These are phyloP conservation scores for Penicillium goetzii DNA, from an alignment of 495 filamentous ascomycete species.

Conservation along the genomic window DNA sequence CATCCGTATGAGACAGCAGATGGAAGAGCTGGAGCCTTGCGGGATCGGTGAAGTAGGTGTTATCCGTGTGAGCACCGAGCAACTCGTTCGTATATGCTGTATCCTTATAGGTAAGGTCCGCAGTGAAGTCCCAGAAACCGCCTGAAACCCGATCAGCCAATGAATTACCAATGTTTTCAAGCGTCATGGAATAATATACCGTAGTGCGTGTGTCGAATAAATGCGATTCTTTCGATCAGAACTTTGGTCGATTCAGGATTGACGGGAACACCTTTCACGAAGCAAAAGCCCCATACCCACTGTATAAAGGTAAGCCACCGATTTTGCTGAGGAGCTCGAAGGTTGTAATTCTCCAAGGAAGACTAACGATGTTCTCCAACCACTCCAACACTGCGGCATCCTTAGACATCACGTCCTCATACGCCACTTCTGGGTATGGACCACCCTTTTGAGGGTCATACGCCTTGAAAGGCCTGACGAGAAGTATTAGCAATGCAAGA, in stretches of 20 bases:
- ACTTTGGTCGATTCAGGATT: constrained; percentile 68
- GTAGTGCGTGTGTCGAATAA: constrained; percentile 87
- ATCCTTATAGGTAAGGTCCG: constrained; percentile 84
- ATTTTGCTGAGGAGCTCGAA: neutral
- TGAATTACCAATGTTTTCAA: neutral
- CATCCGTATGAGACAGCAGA: constrained; percentile 73
- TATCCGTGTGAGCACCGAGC: constrained; percentile 84
- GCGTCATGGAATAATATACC: constrained; percentile 48
- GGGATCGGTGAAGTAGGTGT: constrained; percentile 90
- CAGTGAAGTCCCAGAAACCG: constrained; percentile 93
- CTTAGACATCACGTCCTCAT: constrained; percentile 61
- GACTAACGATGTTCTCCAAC: constrained; percentile 61
- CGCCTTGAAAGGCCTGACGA: neutral
- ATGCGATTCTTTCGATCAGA: constrained; percentile 77
- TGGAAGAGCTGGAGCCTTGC: constrained; percentile 90
- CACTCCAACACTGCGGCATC: constrained; percentile 58
- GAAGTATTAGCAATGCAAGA: neutral
- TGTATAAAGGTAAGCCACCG: constrained; percentile 17
- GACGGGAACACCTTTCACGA: constrained; percentile 67
- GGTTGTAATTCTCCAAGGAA: neutral
- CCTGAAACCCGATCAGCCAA: constrained; percentile 45
- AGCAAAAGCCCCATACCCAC: constrained; percentile 69
- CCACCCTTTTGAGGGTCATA: constrained; percentile 13
- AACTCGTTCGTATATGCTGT: constrained; percentile 87
- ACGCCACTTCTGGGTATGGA: constrained; percentile 57